Base-by-base conservation (phyloP, 2,329 filamentous ascomycete genomes). In the Pseudocercospora pini-densiflorae region DNA sequence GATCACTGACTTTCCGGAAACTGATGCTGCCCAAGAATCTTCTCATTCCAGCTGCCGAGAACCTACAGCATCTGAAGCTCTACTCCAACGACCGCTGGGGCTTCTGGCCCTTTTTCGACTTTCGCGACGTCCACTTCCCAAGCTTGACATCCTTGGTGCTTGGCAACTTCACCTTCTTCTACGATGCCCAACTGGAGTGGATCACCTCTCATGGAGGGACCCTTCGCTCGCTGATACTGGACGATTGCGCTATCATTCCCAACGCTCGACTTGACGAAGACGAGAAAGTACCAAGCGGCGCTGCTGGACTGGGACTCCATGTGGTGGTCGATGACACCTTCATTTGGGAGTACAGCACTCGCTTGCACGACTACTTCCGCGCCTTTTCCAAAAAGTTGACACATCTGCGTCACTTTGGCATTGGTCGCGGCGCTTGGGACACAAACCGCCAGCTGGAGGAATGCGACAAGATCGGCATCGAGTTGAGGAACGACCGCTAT, bases 181-280 rank as follows among this genome's bases (percentile, higher is more conserved):
- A 83, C 45, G 78, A 83, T 23, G 80, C 78, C 75, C 83, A 85
- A 61, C 70, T 84, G 0, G 79, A 81, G 7, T 85, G 83, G 82
- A 78, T 86, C 3, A 64, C 80, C 0, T 77, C 77, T 0, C 74
- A 85, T 3, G 75, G 71, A 3, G 16, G 64, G 0, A 82, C 81
- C 0, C 74, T 85, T 0, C 68, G 78, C 16, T 76, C 81, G 45
- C 69, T 85, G 0, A 78, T 81, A 12, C 73, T 85, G 0, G 81
- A 84, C 51, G 74, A 81, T 61, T 85, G 82, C 62, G 74, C 77
- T n/a, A 63, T 68, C 4, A 7, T 68, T 7, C n/a, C 21, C 16
- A 12, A n/a, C 12, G 45, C 19, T 29, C 19, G 12, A 4, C 24
- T 24, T 14, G 23, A 53, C 6, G 12, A 19, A 5, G 19, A 24